Percentiles rank a stretch among this genome's conserved stretches.
phyloP scores from a whole-genome alignment of 2,329 filamentous ascomycete genomes.

The Drechmeria coniospora region DNA sequence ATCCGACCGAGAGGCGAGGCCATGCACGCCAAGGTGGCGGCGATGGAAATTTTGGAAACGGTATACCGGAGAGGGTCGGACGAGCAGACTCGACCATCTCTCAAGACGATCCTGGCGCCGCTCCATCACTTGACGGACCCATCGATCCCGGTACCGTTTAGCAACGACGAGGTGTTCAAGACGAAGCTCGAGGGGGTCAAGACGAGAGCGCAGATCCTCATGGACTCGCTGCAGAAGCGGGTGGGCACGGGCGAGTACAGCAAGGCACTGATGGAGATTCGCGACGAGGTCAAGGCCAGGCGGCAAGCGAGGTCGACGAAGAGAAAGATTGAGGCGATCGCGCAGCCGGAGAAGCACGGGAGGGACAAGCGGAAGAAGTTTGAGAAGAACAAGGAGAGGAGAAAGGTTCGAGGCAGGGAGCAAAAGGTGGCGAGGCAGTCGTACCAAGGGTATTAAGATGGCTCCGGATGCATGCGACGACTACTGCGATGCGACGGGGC shows the following conservation, averaged over 20 bases:
- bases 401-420: conserved; percentile 63
- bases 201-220: conserved; percentile 56
- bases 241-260: conserved; percentile 70
- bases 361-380: conserved; percentile 69
- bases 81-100: conserved; percentile 41
- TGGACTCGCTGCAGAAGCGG: conserved; percentile 73
- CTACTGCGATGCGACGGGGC: too few relatives aligned
- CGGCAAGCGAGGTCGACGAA: conserved; percentile 66
- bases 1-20: conserved; percentile 45
- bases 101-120: conserved; percentile 43
- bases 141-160: conserved; percentile 55
- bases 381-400: conserved; percentile 69
- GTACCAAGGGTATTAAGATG: conserved; percentile 35
- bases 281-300: conserved; percentile 54
- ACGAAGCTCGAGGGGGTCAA: conserved; percentile 55
- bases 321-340: conserved; percentile 76
- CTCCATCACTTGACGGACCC: conserved; percentile 77
- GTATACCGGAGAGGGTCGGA: conserved; percentile 47
- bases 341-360: conserved; percentile 63
- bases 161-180: conserved; percentile 54
- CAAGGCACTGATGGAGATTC: conserved; percentile 54
- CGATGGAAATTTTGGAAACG: conserved; percentile 58
- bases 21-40: conserved; percentile 59
- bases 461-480: too few relatives aligned
- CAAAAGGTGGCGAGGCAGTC: conserved; percentile 57